A percentile compares a stretch with the other conserved stretches of the same genome.
phyloP scores from a whole-genome alignment of 2,329 filamentous ascomycete genomes.

The Arthrobotrys sinensis region DNA sequence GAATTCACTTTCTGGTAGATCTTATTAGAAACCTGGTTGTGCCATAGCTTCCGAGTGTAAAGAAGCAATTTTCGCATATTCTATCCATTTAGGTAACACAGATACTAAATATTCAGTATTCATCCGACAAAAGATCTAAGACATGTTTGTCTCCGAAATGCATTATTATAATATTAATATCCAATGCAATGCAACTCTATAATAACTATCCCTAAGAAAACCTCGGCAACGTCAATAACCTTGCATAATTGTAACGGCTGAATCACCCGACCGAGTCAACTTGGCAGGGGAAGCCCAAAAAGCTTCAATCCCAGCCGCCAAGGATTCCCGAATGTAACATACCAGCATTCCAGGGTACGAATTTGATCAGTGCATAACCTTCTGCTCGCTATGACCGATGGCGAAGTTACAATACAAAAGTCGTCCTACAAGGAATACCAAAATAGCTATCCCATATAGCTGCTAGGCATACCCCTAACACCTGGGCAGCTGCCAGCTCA shows the following conservation, averaged over 20 bases:
- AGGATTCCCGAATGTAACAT: conserved; percentile 21
- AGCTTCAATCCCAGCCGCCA: conserved; percentile 17
- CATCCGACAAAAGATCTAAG: background rate
- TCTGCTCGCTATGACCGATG: background rate
- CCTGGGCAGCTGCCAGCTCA: no score
- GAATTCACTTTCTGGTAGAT: background rate
- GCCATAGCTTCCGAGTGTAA: background rate
- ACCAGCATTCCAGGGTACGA: conserved; percentile 1
- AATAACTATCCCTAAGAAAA: background rate
- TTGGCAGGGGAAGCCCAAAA: conserved; percentile 4
- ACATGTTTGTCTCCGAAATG: background rate
- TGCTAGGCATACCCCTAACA: no score
- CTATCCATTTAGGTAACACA: conserved; percentile 6
- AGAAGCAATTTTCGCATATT: background rate
- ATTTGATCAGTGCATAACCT: background rate
- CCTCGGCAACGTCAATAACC: background rate
- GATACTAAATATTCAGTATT: background rate
- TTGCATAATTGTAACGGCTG: background rate
- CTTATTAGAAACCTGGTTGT: background rate
- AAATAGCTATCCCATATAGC: no score
- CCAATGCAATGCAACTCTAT: conserved; percentile 9
- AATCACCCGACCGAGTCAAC: background rate
- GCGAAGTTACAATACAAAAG: background rate
- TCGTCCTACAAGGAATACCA: background rate
- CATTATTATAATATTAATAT: no score